Evolutionary conservation across 106 monocot species (phyloP).

Genomic region (Vanilla planifolia): DNA sequence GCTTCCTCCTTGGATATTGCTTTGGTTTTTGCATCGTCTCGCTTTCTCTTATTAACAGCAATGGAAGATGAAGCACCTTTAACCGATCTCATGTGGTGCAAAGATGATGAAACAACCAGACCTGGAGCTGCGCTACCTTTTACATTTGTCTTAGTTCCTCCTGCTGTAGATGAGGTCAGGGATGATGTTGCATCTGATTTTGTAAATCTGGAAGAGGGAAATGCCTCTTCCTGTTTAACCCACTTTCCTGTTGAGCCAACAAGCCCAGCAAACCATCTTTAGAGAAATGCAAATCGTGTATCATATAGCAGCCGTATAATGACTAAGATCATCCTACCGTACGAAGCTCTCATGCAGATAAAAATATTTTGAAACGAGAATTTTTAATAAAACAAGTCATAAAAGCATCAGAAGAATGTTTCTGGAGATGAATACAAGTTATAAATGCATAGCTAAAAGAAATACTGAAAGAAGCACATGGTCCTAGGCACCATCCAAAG

Average conservation of each 20-base stretch:
- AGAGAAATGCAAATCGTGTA: neutral
- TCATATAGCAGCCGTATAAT: neutral
- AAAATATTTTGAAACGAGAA: too few relatives aligned
- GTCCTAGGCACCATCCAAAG: too few relatives aligned
- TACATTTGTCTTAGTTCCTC: conserved; percentile 16
- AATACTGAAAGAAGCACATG: too few relatives aligned
- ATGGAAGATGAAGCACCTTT: conserved; percentile 75
- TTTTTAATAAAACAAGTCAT: too few relatives aligned
- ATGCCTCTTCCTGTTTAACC: conserved; percentile 64
- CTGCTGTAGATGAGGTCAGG: conserved; percentile 10
- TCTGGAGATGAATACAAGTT: too few relatives aligned
- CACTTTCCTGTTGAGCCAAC: conserved; percentile 48
- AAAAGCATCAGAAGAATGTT: too few relatives aligned
- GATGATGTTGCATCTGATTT: conserved; percentile 14
- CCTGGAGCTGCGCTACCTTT: conserved; percentile 53
- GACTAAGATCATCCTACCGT: too few relatives aligned
- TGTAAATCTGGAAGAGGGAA: conserved; percentile 23
- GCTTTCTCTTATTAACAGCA: conserved; percentile 64
- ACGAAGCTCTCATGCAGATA: too few relatives aligned
- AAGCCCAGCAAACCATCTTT: too few relatives aligned
- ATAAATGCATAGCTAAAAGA: too few relatives aligned
- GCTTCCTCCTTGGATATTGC: conserved; percentile 54
- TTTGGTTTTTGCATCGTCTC: conserved; percentile 43
- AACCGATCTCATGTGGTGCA: conserved; percentile 44
- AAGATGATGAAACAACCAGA: conserved; percentile 31